Percentiles rank a stretch among this genome's conserved stretches.
These are phyloP conservation scores for Fusarium napiforme DNA, from an alignment of 2,329 filamentous ascomycete genomes.

Conservation along the genomic window DNA sequence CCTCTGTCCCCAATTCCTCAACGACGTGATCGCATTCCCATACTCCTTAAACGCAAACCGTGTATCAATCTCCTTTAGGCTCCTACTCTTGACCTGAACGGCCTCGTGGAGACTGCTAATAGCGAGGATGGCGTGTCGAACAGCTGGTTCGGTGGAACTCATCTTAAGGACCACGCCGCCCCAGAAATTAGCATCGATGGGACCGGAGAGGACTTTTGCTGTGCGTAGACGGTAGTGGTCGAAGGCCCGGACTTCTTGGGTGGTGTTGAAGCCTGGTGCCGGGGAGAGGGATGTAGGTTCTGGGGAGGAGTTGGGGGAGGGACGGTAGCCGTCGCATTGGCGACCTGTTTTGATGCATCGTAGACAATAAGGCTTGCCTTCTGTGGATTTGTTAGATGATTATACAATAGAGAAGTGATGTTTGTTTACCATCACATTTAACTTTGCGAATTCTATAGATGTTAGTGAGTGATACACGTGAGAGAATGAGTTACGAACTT, in stretches of 20 bases:
- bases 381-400: constrained; percentile 45
- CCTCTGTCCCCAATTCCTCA: constrained; percentile 51
- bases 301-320: constrained; percentile 31
- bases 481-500: constrained; percentile 55
- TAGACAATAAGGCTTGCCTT: constrained; percentile 61
- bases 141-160: constrained; percentile 56
- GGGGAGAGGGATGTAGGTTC: constrained; percentile 27
- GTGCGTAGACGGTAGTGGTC: constrained; percentile 51
- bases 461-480: neutral
- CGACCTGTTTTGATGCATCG: constrained; percentile 66
- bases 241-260: constrained; percentile 45
- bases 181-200: constrained; percentile 58
- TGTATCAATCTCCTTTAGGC: constrained; percentile 30
- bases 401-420: fast-evolving
- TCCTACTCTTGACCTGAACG: constrained; percentile 36
- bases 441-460: constrained; percentile 16
- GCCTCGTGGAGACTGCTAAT: constrained; percentile 60
- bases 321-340: constrained; percentile 65
- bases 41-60: constrained; percentile 53
- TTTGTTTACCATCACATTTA: constrained; percentile 22
- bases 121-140: constrained; percentile 61
- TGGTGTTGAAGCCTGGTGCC: constrained; percentile 34
- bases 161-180: constrained; percentile 57
- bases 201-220: constrained; percentile 55
- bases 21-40: constrained; percentile 57